Base-by-base conservation (phyloP, 2,329 filamentous ascomycete species). In the Pestalotiopsis sp. region DNA sequence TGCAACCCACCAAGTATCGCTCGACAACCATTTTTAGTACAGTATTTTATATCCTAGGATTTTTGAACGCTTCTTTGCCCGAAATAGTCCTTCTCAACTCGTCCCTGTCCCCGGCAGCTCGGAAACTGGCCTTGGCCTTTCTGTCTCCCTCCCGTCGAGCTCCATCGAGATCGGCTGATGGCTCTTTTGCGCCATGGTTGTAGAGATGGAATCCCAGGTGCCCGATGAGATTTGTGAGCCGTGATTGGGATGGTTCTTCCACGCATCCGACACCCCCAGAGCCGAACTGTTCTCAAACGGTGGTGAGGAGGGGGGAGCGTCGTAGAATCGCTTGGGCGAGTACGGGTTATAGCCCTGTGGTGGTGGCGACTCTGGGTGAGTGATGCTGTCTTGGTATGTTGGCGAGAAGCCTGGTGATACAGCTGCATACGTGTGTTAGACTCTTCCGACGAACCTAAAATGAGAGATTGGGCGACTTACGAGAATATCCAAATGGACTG, bases 151-250 rank as follows among this genome's bases (percentile, higher is more conserved):
- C 12, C 31, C 60, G 23, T 41, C 60, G 9, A 63, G 60, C 38
- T 63, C 60, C 60, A 63, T 63, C n/a, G 60, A 36, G 4, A 59
- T 59, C 5, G 57, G 27, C 6, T 59, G 57, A 17, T 59, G 57
- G 3, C 12, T 36, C 57, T 49, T 49, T 4, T 27, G 57, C 6
- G 23, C 27, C 23, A 59, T 59, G 1, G 23, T 2, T 1, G 57
- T 27, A 1, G 57, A 59, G n/a, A 27, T 59, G 3, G 57, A 59
- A 23, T 59, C 57, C 57, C 57, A 59, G 0, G 57, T 59, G 57
- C 14, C 57, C 12, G 27, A 59, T 4, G 57, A 59, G 1, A 59
- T 59, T 31, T 27, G 20, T 6, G 57, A 59, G 14, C 23, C 57
- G 17, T 59, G 57, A 2, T 17, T 25, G n/a, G 25, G 25, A 0